Base-by-base conservation (phyloP, 1,284 basidiomycete genomes). In the Malassezia arunalokei region DNA sequence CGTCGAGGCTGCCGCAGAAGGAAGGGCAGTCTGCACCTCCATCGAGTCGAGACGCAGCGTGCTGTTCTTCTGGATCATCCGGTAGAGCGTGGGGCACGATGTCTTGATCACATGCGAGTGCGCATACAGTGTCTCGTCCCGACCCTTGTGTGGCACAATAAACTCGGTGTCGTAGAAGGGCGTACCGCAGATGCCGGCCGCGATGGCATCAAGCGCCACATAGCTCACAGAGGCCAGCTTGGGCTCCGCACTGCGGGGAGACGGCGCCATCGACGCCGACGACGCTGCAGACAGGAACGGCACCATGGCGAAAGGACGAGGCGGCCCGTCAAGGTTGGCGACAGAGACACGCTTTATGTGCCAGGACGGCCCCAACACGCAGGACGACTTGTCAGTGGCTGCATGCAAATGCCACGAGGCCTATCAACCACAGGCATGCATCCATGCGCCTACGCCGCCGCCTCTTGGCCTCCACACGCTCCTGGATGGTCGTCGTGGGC, bases 101-200 rank as follows among this genome's bases (percentile, higher is more conserved):
- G 24, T 27, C 17, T 43, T 41, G 24, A 48, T 40, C 31, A 54
- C 43, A 15, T n/a, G 14, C 41, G 47, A 49, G 47, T 54, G 52
- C 40, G 29, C 30, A 12, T 29, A 54, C 9, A 54, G 17, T n/a
- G 33, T n/a, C 38, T 54, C 41, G 40, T 54, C 52, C 32, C 37
- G 39, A 42, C 52, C 47, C 11, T 49, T 43, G 27, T 49, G 52
- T 9, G n/a, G 27, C 41, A 54, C 52, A 12, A 49, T 17, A 33
- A 54, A 49, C 42, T 54, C 52, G 9, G 52, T 54, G 47, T 54
- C 52, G 20, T 38, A 31, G 38, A 54, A 54, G 0, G 52, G 52
- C 7, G 47, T 20, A 8, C 52, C 52, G 33, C 37, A 44, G 17
- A 54, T 54, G 2, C 47, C 43, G 12, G 41, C 41, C 14, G 52